Percentiles rank a stretch among this genome's conserved stretches.
Evolutionary conservation across 495 filamentous ascomycete species (phyloP).

Genomic region (Glarea lozoyensis): DNA sequence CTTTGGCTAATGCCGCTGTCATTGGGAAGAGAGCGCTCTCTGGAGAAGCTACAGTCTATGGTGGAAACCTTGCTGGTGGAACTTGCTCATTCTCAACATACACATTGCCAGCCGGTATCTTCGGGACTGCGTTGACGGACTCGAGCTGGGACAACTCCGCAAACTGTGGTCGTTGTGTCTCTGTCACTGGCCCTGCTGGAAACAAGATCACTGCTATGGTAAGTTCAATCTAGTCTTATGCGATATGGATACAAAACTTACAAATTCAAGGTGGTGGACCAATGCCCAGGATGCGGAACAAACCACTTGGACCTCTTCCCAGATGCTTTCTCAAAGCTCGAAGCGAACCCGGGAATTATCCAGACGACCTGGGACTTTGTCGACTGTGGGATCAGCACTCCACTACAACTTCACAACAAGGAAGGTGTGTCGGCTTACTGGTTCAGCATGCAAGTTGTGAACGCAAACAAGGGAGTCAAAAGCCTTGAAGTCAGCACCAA

Average conservation of each 20-base stretch:
- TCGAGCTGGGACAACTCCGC: constrained; percentile 40
- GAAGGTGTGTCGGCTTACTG: constrained; percentile 37
- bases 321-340: constrained; percentile 41
- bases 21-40: constrained; percentile 15
- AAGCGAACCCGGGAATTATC: constrained; percentile 44
- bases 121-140: constrained; percentile 44
- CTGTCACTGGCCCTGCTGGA: constrained; percentile 42
- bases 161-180: constrained; percentile 49
- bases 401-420: constrained; percentile 48
- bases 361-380: constrained; percentile 42
- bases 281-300: constrained; percentile 47
- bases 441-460: constrained; percentile 52
- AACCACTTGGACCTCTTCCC: constrained; percentile 55
- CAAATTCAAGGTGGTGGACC: constrained; percentile 42
- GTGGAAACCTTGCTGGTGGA: constrained; percentile 48
- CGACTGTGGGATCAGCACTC: constrained; percentile 40
- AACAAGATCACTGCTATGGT: constrained; percentile 58
- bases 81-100: constrained; percentile 50
- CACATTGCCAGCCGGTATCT: constrained; percentile 43
- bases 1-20: constrained; percentile 14
- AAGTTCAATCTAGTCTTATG: constrained; percentile 3
- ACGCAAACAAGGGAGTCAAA: constrained; percentile 43
- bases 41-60: constrained; percentile 44
- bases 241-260: constrained; percentile 1
- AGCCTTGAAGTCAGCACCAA: constrained; percentile 49